Evolutionary conservation across 2,329 filamentous ascomycete species (phyloP).

Genomic region (Neospermospora avenae): DNA sequence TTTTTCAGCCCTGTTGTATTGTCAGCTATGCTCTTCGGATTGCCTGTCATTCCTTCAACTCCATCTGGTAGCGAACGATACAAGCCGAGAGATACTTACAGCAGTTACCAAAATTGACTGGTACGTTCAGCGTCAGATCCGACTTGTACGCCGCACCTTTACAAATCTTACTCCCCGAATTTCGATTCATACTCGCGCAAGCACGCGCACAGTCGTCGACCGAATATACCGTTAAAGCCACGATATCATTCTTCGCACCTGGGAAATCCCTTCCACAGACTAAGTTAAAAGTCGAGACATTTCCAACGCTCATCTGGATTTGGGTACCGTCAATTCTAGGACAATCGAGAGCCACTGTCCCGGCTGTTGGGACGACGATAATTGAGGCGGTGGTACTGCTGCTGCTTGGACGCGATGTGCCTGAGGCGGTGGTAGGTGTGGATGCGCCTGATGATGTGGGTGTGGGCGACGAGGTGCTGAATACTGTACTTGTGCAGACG

Average conservation of each 20-base stretch:
- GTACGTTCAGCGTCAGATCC: slow-evolving; percentile 6
- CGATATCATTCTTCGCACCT: slow-evolving; percentile 5
- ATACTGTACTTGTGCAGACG: not conserved
- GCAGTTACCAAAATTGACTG: slow-evolving; percentile 13
- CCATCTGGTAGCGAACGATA: not conserved
- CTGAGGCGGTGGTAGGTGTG: not conserved
- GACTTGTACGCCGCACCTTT: slow-evolving; percentile 12
- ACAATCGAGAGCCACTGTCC: not conserved
- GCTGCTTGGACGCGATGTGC: not conserved
- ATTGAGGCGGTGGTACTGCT: slow-evolving; percentile 12
- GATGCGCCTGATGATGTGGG: not conserved
- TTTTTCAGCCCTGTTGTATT: not conserved
- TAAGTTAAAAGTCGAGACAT: slow-evolving; percentile 9
- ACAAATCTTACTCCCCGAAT: slow-evolving; percentile 4
- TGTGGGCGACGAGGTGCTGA: not conserved
- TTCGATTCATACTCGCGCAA: slow-evolving; percentile 18
- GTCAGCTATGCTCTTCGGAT: not conserved
- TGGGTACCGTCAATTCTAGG: not conserved
- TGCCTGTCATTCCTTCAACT: not conserved
- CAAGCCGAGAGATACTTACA: not conserved
- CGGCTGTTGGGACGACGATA: not conserved
- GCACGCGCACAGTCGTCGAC: slow-evolving; percentile 14
- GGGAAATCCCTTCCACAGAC: slow-evolving; percentile 15
- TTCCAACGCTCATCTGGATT: slow-evolving; percentile 3
- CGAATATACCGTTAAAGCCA: slow-evolving; percentile 14